A percentile compares a stretch with the other conserved stretches of the same genome.
These are phyloP conservation scores for Cyclocybe cylindracea DNA, from an alignment of 768 basidiomycete genomes.

Conservation along the genomic window DNA sequence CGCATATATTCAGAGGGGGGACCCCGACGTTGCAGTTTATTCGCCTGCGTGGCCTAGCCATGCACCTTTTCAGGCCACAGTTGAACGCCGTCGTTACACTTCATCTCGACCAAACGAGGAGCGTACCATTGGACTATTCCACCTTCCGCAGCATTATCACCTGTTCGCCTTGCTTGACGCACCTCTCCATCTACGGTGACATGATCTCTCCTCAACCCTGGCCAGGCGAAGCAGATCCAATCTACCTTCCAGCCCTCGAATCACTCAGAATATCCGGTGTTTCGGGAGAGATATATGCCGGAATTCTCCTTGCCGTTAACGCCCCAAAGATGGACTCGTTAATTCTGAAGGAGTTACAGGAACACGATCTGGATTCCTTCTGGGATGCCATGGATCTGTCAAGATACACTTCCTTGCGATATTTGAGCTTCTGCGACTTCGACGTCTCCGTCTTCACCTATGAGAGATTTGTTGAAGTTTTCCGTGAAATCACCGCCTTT, in stretches of 20 bases:
- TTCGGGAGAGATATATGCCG: constrained; percentile 36
- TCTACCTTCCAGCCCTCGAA: constrained; percentile 36
- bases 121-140: constrained; percentile 33
- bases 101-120: constrained; percentile 44
- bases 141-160: constrained; percentile 38
- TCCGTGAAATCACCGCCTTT: constrained; percentile 35
- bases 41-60: constrained; percentile 45
- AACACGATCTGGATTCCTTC: constrained; percentile 42
- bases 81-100: constrained; percentile 36
- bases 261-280: constrained; percentile 44
- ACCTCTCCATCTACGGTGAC: constrained; percentile 48
- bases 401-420: constrained; percentile 35
- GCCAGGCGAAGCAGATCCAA: constrained; percentile 21
- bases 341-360: constrained; percentile 42
- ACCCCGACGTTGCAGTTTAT: constrained; percentile 35
- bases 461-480: constrained; percentile 27
- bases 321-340: constrained; percentile 42
- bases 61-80: constrained; percentile 39
- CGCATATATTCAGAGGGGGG: constrained; percentile 28
- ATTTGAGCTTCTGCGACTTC: constrained; percentile 42
- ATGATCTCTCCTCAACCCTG: constrained; percentile 30
- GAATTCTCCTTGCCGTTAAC: constrained; percentile 37
- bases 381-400: constrained; percentile 19
- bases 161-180: constrained; percentile 29
- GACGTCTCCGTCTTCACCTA: constrained; percentile 36